Percentiles rank a stretch among this genome's conserved stretches.
Evolutionary conservation across 345 rosid genomes (phyloP).

Genomic region (Stellera chamaejasme): DNA sequence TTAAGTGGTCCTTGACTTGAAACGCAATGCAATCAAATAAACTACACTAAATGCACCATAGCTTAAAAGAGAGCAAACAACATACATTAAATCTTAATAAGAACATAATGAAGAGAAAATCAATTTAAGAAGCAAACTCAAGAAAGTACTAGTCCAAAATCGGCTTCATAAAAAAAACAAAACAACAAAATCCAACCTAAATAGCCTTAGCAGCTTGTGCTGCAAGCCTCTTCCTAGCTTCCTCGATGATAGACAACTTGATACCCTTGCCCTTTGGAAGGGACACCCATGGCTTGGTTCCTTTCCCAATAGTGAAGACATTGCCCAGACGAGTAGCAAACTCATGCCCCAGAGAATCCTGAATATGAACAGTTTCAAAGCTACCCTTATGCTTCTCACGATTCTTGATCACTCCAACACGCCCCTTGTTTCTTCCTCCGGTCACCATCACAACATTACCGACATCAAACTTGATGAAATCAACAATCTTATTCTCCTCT

Average conservation of each 20-base stretch:
- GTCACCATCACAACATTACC: constrained; percentile 95
- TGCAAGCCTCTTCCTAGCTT: constrained; percentile 72
- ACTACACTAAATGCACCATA: no score
- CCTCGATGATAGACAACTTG: constrained; percentile 73
- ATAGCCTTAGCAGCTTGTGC: constrained; percentile 30
- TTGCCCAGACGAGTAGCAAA: constrained; percentile 84
- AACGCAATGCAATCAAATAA: no score
- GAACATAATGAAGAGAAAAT: no score
- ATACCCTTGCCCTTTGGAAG: constrained; percentile 92
- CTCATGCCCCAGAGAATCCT: constrained; percentile 69
- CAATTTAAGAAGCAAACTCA: no score
- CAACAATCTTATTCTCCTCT: constrained; percentile 61
- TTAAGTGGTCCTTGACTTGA: no score
- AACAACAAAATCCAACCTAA: no score
- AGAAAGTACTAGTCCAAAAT: no score
- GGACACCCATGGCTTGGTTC: constrained; percentile 81
- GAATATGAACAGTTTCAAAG: constrained; percentile 75
- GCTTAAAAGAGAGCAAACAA: no score
- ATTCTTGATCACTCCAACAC: constrained; percentile 75
- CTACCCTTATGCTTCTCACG: constrained; percentile 88
- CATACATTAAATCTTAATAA: no score
- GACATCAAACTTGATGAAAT: constrained; percentile 78
- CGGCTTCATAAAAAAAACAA: no score
- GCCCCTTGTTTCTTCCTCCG: constrained; percentile 87
- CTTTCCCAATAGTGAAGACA: constrained; percentile 74